These are phyloP conservation scores for Zizania palustris DNA, from an alignment of 202 grass and related monocot species.

Conservation along the genomic window DNA sequence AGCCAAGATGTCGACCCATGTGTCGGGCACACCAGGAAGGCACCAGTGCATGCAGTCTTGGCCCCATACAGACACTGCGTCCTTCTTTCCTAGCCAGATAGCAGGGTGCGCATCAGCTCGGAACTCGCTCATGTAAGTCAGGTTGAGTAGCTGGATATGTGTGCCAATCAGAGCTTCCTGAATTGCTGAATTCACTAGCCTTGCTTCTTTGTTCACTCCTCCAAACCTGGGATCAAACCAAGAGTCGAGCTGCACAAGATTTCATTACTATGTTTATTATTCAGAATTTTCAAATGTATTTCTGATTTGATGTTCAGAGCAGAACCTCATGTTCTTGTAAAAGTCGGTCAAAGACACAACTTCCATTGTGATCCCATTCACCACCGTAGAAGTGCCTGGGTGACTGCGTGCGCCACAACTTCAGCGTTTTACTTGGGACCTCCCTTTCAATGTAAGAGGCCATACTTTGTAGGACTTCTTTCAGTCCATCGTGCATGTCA, in stretches of 20 bases:
- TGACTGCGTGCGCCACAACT: conserved; percentile 83
- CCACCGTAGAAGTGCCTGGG: conserved; percentile 88
- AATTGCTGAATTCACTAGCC: conserved; percentile 66
- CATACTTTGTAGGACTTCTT: conserved; percentile 74
- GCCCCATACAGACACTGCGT: conserved; percentile 74
- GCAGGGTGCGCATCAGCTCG: conserved; percentile 87
- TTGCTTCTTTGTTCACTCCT: conserved; percentile 77
- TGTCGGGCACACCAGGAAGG: conserved; percentile 86
- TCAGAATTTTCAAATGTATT: neutral
- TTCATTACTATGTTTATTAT: neutral
- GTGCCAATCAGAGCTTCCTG: conserved; percentile 47
- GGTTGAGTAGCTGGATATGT: conserved; percentile 69
- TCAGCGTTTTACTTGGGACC: conserved; percentile 73
- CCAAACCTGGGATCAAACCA: conserved; percentile 75
- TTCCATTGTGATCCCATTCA: conserved; percentile 93
- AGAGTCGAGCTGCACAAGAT: conserved; percentile 56
- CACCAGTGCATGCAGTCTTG: conserved; percentile 99
- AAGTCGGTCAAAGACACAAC: conserved; percentile 62
- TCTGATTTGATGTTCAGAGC: neutral
- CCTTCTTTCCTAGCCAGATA: conserved; percentile 96
- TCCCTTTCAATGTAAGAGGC: conserved; percentile 79
- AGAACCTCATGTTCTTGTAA: conserved; percentile 72
- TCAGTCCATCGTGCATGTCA: conserved; percentile 64
- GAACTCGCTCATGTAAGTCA: conserved; percentile 93
- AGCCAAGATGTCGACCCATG: conserved; percentile 81